Conservation (phyloP, 2,329 filamentous ascomycete genomes). For the Phoma herbarum region DNA sequence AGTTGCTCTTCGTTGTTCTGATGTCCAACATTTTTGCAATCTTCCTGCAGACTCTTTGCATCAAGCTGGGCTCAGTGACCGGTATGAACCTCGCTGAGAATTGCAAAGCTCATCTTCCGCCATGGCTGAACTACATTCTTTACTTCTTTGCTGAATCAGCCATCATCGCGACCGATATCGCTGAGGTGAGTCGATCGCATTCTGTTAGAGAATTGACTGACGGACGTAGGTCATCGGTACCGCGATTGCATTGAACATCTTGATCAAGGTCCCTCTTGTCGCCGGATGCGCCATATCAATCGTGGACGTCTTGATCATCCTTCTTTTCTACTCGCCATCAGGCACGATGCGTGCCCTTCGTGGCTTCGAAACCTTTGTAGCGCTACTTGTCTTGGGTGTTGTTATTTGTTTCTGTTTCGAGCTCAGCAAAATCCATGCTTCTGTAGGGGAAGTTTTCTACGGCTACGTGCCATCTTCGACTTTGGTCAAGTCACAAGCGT, state of each 20-base stretch:
- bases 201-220: conserved; percentile 6
- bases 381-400: conserved; percentile 62
- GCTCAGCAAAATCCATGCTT: conserved; percentile 61
- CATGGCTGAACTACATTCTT: conserved; percentile 63
- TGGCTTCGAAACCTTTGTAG: conserved; percentile 64
- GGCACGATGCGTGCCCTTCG: conserved; percentile 62
- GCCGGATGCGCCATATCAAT: conserved; percentile 66
- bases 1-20: conserved; percentile 72
- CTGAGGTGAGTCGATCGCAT: conserved; percentile 53
- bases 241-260: conserved; percentile 64
- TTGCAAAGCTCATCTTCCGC: conserved; percentile 59
- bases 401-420: conserved; percentile 67
- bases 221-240: conserved; percentile 61
- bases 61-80: conserved; percentile 64
- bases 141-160: conserved; percentile 65
- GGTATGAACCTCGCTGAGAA: conserved; percentile 61
- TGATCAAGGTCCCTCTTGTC: conserved; percentile 63
- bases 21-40: conserved; percentile 76
- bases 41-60: conserved; percentile 72
- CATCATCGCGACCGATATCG: conserved; percentile 68
- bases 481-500: conserved; percentile 62
- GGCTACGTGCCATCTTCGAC: conserved; percentile 65
- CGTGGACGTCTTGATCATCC: conserved; percentile 64
- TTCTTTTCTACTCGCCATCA: conserved; percentile 64
- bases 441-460: conserved; percentile 62